Evolutionary conservation across 208 protist genomes (phyloP), one percentile per base, ranked within the genome.

Genomic region (Wallacemonas rigidus): DNA sequence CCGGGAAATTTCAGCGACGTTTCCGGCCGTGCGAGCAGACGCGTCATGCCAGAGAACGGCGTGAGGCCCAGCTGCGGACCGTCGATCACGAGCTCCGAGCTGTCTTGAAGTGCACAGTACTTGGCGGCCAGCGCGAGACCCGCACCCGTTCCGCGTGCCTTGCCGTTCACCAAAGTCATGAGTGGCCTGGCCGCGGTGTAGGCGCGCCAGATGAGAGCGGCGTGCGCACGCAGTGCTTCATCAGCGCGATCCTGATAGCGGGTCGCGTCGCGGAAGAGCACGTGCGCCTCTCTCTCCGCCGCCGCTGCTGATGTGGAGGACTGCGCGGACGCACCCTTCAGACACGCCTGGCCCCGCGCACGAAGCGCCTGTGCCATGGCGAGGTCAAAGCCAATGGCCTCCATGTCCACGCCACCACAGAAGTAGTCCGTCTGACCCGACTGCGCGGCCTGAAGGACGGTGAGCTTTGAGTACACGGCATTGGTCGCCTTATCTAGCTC

Each of bases 1-100:
- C 94, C 94, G 9, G 94, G 94, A 72, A 87, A 97, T 78, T 97
- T 97, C 39, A 96, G 81, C 11, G 90, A 94, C 26, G 88, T 95
- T 74, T 95, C 94, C 1, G 85, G 83, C 2, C 92, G 88, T 17
- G 90, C 85, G 51, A 97, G 84, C 12, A 94, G 77, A 11, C 82
- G 89, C 12, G 89, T 94, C 57, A 95, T 56, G 57, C 94, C 94
- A 39, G 88, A 90, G 74, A 80, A 96, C 9, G 91, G 90, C 0
- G 94, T 97, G 39, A 96, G 73, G 11, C 92, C 94, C 17, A 83
- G 56, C 71, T 94, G 82, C 3, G 91, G 90, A 50, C 91, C 91
- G 72, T 94, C 90, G 64, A 95, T 90, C 35, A 91, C 85, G 67
- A 97, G 93, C 85, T 97, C 91, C 8, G 86, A 90, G 14, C 81